Evolutionary conservation across 2,329 filamentous ascomycete genomes (phyloP), one percentile per base, ranked within the genome.

Genomic region (Paecilomyces sp.): DNA sequence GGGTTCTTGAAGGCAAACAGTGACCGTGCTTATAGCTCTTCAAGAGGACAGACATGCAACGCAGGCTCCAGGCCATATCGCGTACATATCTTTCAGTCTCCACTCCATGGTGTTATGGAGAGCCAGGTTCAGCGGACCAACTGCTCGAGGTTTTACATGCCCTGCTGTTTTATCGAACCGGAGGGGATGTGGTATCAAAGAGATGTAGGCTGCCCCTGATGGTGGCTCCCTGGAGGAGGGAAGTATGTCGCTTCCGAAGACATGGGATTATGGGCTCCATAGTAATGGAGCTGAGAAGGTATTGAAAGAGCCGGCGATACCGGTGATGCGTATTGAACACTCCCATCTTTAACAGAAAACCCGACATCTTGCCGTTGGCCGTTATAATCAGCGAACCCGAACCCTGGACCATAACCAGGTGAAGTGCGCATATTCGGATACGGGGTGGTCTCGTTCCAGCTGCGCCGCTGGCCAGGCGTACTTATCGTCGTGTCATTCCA

Each of bases 401-500:
- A 66, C 2, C 65, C 65, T 2, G 57, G 56, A 22, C 62, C 63
- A 28, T 67, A 63, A n/a, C 59, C 61, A n/a, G 57, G 56, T 3
- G 55, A 50, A 53, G 24, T 25, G 8, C 50, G 30, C 9, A 41
- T 54, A n/a, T 54, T 59, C 15, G 68, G 62, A 56, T 67, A 58
- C 3, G 63, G 63, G 1, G 61, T 58, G n/a, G 58, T 31, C 18
- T 61, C 63, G 18, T 57, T 66, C 69, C 70, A 73, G 30, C 63
- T 63, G 18, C 66, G 67, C 41, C 41, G 41, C 25, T 68, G 65
- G 30, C 63, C 64, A 12, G 71, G 68, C 2, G 70, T 68, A 56
- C 64, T 69, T 53, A 69, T 70, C n/a, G 68, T 63, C 11, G 70
- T 68, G 56, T 73, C 70, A 22, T 72, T 69, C 72, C 73, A 76